phyloP scores from a whole-genome alignment of 2,329 filamentous ascomycete species.

The Ceratocystis diversiconidia region DNA sequence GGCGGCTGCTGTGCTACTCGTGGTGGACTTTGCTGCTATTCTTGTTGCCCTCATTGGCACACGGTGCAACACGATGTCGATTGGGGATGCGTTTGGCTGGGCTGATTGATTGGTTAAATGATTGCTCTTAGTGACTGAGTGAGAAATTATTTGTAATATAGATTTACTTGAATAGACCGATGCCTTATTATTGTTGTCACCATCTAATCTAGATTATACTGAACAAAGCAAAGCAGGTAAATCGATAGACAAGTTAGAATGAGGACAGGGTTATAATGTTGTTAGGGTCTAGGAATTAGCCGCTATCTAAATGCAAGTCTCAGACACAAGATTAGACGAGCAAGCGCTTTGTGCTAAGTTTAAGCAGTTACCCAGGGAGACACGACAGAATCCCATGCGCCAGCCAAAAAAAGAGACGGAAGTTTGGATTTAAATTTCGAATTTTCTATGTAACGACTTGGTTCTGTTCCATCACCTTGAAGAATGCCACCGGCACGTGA shows the following conservation, averaged over 20 bases:
- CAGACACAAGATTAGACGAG: background rate
- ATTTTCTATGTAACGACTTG: background rate
- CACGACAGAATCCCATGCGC: background rate
- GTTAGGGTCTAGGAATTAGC: background rate
- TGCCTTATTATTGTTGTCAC: background rate
- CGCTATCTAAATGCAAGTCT: background rate
- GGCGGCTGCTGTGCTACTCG: slow-evolving; percentile 53
- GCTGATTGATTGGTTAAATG: slow-evolving; percentile 30
- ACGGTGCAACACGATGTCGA: slow-evolving; percentile 60
- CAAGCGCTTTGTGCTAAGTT: slow-evolving; percentile 1
- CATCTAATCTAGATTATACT: background rate
- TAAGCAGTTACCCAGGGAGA: slow-evolving; percentile 5
- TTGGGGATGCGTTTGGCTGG: slow-evolving; percentile 83
- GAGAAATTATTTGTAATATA: background rate
- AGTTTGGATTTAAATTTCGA: background rate
- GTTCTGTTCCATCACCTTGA: background rate
- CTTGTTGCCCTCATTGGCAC: slow-evolving; percentile 59
- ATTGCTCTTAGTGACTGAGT: background rate
- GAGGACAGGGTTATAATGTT: background rate
- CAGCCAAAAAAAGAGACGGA: background rate
- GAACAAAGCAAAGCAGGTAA: too few species aligned
- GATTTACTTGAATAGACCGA: background rate
- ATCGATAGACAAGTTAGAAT: too few species aligned
- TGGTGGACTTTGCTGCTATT: slow-evolving; percentile 64
- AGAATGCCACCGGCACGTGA: background rate